Evolutionary conservation across 2,329 filamentous ascomycete species (phyloP), one percentile per base, ranked within the genome.

Genomic region (Claviceps pazoutovae): DNA sequence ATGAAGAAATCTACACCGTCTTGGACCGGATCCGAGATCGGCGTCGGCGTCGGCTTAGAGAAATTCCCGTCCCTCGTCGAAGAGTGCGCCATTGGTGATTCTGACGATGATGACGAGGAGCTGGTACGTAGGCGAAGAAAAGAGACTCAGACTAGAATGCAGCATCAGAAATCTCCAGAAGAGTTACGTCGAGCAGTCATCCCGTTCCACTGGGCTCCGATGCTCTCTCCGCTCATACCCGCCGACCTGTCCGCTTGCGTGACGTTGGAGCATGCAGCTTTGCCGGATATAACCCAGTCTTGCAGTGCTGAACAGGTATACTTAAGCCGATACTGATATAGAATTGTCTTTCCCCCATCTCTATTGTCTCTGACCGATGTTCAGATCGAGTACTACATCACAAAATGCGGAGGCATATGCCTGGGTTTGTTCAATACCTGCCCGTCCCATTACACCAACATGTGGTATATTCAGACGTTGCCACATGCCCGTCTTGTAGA

Each of bases 361-460:
- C 7, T 43, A 36, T 45, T 30, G 48, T 23, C 30, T 46, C 51
- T 53, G 34, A 53, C 41, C 21, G 7, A 6, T n/a, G 8, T 36
- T 13, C 30, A 65, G 63, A 58, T 65, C 44, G 63, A 66, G 51
- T 54, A 54, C 19, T 50, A 37, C 36, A 42, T 54, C 17, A 47
- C 50, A 37, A 65, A 60, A 53, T 64, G 62, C 14, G 61, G 61
- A 7, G 85, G 90, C 61, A 76, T 95, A 51, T 84, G 80, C 64
- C 73, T 90, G 50, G 90, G 89, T 30, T 69, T 95, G 51, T 95
- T 91, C 71, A 86, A 84, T 57, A 84, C 80, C 14, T 74, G 79
- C 14, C 64, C 71, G 21, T 69, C 74, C 11, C 64, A 64, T 44
- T 72, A 74, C 43, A 62, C 66, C 17, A 63, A 73, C 60, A 64